These are phyloP conservation scores for Lolium perenne DNA, from an alignment of 176 grass and related monocot species.

Conservation along the genomic window DNA sequence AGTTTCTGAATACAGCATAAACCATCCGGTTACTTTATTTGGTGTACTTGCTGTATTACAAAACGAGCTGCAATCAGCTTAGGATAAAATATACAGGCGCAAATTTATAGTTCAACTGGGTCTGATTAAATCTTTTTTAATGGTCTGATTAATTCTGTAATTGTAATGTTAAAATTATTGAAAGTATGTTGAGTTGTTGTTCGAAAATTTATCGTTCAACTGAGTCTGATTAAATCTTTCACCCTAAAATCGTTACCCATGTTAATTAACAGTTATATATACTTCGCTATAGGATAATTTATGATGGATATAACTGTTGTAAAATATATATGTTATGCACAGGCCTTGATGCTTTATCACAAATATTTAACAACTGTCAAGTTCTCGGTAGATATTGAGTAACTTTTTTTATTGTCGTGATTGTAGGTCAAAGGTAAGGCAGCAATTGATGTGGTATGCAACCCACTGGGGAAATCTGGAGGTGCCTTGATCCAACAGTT, in stretches of 20 bases:
- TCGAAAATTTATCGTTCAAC: too few relatives aligned
- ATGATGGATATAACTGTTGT: neutral
- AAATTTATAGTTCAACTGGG: neutral
- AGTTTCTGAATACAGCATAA: neutral
- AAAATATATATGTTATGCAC: neutral
- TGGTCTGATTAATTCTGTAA: neutral
- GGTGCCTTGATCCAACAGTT: slow-evolving; percentile 99
- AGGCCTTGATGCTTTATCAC: neutral
- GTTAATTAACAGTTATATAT: neutral
- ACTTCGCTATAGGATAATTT: neutral
- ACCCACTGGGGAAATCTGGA: slow-evolving; percentile 95
- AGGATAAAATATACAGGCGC: neutral
- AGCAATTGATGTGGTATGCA: slow-evolving; percentile 99
- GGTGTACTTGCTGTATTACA: slow-evolving; percentile 8
- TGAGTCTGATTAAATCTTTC: too few relatives aligned
- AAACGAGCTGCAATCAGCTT: slow-evolving; percentile 2
- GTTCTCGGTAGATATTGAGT: neutral
- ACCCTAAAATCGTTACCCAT: neutral
- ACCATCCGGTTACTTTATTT: neutral
- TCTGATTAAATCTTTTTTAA: neutral
- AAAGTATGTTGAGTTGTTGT: neutral
- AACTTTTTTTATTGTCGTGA: slow-evolving; percentile 33
- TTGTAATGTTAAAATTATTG: slow-evolving; percentile 20
- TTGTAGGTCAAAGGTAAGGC: slow-evolving; percentile 95
- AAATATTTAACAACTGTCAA: neutral